Evolutionary conservation across 352 stramenopile genomes (phyloP).

Genomic region (Phytophthora tubulina): DNA sequence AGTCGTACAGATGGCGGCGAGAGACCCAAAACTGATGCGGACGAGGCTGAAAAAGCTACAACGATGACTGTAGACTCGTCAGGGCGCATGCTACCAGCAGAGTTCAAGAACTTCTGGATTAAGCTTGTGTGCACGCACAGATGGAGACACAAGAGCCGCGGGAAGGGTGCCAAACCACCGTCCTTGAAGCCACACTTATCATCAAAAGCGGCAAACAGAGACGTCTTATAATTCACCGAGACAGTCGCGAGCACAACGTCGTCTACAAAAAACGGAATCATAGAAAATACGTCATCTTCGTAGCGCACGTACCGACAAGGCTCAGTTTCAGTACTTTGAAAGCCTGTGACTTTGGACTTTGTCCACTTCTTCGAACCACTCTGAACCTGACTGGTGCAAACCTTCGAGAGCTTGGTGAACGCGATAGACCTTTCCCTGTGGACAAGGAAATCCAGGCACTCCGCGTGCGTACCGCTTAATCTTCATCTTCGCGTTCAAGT

Average conservation of each 20-base stretch:
- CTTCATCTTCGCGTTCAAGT: no score
- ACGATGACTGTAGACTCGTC: no score
- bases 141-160: conserved; percentile 9
- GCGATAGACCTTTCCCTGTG: no score
- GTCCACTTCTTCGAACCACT: conserved; percentile 25
- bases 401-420: conserved; percentile 1
- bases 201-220: conserved; percentile 23
- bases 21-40: not conserved
- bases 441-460: no score
- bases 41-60: not conserved
- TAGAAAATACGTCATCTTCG: conserved; percentile 13
- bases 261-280: conserved; percentile 31
- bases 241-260: conserved; percentile 34
- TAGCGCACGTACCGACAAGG: conserved; percentile 10
- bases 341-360: not conserved
- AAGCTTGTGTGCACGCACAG: conserved; percentile 21
- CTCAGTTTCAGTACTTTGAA: conserved; percentile 9
- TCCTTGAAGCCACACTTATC: conserved; percentile 36
- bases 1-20: no score
- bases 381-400: conserved; percentile 21
- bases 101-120: conserved; percentile 20
- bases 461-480: no score
- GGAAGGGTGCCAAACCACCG: conserved; percentile 2
- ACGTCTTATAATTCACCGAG: conserved; percentile 17
- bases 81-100: not conserved